Evolutionary conservation across 768 basidiomycete species (phyloP).

Genomic region (Amyloporia xantha): DNA sequence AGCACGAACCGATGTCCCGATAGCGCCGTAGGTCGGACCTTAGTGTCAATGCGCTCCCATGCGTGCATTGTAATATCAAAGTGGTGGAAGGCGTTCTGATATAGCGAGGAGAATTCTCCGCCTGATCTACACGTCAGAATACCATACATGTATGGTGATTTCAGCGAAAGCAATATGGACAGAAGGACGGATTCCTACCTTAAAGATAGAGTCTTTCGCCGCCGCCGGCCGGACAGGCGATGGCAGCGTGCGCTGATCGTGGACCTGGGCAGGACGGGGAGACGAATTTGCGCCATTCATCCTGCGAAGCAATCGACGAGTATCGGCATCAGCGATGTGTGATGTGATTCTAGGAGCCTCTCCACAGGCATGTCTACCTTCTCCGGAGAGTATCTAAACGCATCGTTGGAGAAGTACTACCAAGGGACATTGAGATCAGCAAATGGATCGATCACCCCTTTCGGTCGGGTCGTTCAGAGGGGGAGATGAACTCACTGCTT

Average conservation of each 20-base stretch:
- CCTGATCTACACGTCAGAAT: no score
- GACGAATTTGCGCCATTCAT: conserved; percentile 86
- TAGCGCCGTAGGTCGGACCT: conserved; percentile 68
- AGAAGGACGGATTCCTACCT: conserved; percentile 33
- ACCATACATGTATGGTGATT: not conserved
- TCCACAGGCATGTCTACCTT: conserved; percentile 39
- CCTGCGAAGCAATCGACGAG: no score
- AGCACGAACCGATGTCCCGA: conserved; percentile 68
- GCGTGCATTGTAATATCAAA: conserved; percentile 73
- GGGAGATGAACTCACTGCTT: conserved; percentile 43
- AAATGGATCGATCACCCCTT: no score
- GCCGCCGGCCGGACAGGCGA: conserved; percentile 66
- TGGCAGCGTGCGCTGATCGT: conserved; percentile 80
- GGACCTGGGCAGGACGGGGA: conserved; percentile 85
- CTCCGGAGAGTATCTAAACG: conserved; percentile 80
- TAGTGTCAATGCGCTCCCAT: conserved; percentile 90
- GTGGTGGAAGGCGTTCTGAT: conserved; percentile 78
- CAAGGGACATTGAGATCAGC: not conserved
- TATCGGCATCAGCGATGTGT: no score
- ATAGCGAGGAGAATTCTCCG: conserved; percentile 80
- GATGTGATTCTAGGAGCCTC: no score
- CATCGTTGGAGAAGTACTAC: conserved; percentile 83
- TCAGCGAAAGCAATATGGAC: not conserved
- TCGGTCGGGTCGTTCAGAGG: no score
- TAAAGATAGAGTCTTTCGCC: conserved; percentile 85